Evolutionary conservation across 2,329 filamentous ascomycete species (phyloP).

Genomic region (Fusarium sp.): DNA sequence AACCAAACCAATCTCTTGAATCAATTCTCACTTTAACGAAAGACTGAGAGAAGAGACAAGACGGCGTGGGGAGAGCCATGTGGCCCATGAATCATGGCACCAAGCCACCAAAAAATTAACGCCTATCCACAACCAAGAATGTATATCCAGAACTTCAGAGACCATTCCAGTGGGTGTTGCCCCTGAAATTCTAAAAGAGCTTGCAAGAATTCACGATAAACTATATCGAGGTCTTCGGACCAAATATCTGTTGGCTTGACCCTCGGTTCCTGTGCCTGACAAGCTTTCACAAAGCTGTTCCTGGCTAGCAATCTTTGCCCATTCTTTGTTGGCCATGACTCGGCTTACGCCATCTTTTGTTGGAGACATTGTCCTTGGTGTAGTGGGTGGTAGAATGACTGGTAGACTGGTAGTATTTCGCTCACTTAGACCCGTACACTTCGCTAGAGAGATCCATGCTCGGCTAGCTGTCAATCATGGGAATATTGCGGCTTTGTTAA

Average conservation of each 20-base stretch:
- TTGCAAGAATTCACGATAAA: constrained; percentile 30
- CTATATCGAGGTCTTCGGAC: constrained; percentile 26
- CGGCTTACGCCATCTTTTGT: constrained; percentile 23
- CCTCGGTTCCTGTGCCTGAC: constrained; percentile 28
- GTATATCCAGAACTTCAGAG: constrained; percentile 23
- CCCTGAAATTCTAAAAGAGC: constrained; percentile 34
- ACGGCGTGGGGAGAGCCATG: constrained; percentile 13
- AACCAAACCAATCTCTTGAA: neutral
- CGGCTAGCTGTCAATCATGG: constrained; percentile 34
- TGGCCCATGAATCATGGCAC: constrained; percentile 32
- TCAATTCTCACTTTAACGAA: neutral
- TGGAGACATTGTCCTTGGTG: constrained; percentile 16
- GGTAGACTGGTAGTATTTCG: neutral
- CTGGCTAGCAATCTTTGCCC: constrained; percentile 35
- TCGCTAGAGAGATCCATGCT: constrained; percentile 8
- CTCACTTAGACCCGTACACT: constrained; percentile 9
- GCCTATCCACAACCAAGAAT: neutral
- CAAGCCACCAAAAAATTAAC: constrained; percentile 29
- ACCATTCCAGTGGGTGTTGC: constrained; percentile 32
- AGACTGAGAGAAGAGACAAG: neutral
- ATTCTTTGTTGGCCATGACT: constrained; percentile 38
- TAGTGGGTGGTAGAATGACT: neutral
- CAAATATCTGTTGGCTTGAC: constrained; percentile 1
- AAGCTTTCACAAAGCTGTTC: constrained; percentile 29
- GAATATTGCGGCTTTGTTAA: constrained; percentile 33